Conservation (phyloP, 2,329 filamentous ascomycete genomes). For the Sporothrix euskadiensis region DNA sequence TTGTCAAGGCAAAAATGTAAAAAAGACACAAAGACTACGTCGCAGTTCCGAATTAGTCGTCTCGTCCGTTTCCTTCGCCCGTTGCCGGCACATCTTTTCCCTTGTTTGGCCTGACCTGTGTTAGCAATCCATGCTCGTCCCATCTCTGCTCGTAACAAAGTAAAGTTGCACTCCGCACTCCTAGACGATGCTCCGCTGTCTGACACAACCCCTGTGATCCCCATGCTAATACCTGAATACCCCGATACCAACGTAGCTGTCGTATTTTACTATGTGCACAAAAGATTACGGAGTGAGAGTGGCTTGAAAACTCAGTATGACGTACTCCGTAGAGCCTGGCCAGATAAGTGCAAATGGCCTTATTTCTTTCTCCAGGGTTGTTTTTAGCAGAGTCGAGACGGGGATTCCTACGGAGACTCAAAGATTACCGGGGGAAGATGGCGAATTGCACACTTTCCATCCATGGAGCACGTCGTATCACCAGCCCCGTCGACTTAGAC, state of each 20-base stretch:
- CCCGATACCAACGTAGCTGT: conserved; percentile 4
- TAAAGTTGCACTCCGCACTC: conserved; percentile 10
- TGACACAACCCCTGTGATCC: conserved; percentile 19
- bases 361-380: neutral
- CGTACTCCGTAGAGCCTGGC: neutral
- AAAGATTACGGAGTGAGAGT: neutral
- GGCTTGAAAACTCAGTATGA: too few relatives aligned
- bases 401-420: neutral
- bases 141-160: neutral
- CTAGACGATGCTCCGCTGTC: conserved; percentile 10
- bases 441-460: neutral
- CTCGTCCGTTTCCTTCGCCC: neutral
- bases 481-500: neutral
- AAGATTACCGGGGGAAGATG: neutral
- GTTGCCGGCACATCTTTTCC: neutral
- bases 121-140: conserved; percentile 8
- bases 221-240: neutral
- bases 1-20: neutral
- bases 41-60: neutral
- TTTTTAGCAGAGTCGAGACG: neutral
- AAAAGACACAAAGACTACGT: neutral
- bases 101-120: neutral
- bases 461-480: neutral
- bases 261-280: neutral
- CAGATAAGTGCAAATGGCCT: neutral